A percentile compares a stretch with the other conserved stretches of the same genome.
Evolutionary conservation across 495 filamentous ascomycete genomes (phyloP).

Genomic region (Pyronema omphalodes): DNA sequence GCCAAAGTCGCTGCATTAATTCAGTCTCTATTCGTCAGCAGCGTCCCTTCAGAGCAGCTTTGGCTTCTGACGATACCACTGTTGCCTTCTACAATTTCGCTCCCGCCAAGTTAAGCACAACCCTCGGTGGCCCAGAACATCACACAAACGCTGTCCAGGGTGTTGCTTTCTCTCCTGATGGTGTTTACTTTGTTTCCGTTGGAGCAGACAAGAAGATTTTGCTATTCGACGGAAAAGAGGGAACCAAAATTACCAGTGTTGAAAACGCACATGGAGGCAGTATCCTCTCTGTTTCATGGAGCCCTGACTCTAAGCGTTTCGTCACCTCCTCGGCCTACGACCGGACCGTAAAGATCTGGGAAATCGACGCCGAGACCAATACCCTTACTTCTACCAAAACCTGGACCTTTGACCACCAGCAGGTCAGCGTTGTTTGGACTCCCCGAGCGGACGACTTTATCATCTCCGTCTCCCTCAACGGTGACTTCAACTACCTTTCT

Average conservation of each 20-base stretch:
- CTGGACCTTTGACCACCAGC: conserved; percentile 80
- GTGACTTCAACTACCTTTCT: conserved; percentile 76
- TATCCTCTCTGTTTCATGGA: conserved; percentile 83
- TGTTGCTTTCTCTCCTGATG: conserved; percentile 80
- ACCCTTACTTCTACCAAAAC: conserved; percentile 49
- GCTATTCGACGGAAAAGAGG: conserved; percentile 88
- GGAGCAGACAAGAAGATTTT: conserved; percentile 79
- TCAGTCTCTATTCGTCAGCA: conserved; percentile 76
- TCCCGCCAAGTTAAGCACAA: conserved; percentile 81
- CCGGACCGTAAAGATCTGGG: conserved; percentile 78
- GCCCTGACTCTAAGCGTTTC: conserved; percentile 69
- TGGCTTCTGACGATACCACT: conserved; percentile 72
- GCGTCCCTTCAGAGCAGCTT: conserved; percentile 73
- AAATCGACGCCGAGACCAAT: conserved; percentile 41
- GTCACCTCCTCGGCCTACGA: conserved; percentile 75
- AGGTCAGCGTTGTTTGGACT: conserved; percentile 81
- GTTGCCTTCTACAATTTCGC: conserved; percentile 84
- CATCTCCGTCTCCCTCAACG: conserved; percentile 71
- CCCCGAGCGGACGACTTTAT: conserved; percentile 64
- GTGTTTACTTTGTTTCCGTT: conserved; percentile 63
- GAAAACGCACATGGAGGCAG: conserved; percentile 56
- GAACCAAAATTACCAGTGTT: conserved; percentile 57
- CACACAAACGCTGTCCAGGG: conserved; percentile 83
- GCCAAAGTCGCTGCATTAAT: conserved; percentile 81
- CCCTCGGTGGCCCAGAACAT: conserved; percentile 37